Evolutionary conservation across 164 flowering plant genomes (phyloP), one percentile per base, ranked within the genome.

Genomic region (Amborella trichopoda): DNA sequence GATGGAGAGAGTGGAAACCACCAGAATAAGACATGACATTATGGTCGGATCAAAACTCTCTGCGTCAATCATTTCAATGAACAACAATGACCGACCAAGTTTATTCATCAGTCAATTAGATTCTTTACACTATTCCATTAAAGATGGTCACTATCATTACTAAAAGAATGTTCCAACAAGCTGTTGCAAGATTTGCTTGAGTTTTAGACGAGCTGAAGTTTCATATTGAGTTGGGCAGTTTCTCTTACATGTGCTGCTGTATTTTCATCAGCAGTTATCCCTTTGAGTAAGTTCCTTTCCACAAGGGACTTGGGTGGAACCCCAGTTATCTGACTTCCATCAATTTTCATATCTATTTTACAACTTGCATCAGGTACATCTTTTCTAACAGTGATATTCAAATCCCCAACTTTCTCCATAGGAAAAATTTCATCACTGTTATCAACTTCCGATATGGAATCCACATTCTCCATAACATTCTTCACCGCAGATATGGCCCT

Each of bases 221-320:
- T n/a, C n/a, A n/a, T n/a, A n/a, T n/a, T n/a, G n/a, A n/a, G n/a
- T n/a, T n/a, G n/a, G n/a, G n/a, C n/a, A n/a, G n/a, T n/a, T n/a
- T n/a, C 8, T 46, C 87, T 71, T 77, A 91, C 99, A 68, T 82
- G 99, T 17, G 99, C 95, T 52, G 99, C 94, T 34, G 99, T 87
- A 68, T 87, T 91, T 73, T 91, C 99, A 68, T 91, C 96, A 30
- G 96, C 99, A 40, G 99, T 91, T 36, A 91, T 77, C 56, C 99
- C 99, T 71, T 91, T 91, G 61, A 91, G 66, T 10, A 91, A 63
- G 60, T 91, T 91, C 56, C 86, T 71, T 55, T 77, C 86, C 13
- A 63, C 62, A 16, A 80, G 52, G 44, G 63, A 63, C 53, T 66
- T 63, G 56, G 65, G 46, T 26, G 71, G 71, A 55, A 68, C 38